These are phyloP conservation scores for Pestalotiopsis sp. DNA, from an alignment of 2,329 filamentous ascomycete species.

Conservation along the genomic window DNA sequence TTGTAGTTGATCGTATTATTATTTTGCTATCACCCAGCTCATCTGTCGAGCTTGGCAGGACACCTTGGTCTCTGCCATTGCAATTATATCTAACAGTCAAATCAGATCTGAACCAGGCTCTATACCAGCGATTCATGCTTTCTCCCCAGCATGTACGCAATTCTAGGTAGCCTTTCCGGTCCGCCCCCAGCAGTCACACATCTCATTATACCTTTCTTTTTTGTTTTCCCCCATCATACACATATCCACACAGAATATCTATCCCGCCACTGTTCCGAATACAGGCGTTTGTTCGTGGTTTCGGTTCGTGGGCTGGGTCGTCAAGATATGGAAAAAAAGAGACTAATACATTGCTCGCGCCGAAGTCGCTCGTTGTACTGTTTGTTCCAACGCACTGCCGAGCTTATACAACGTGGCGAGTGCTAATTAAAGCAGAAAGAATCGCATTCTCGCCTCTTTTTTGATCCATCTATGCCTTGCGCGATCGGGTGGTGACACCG, in stretches of 20 bases:
- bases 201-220: background rate
- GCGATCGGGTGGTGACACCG: constrained; percentile 65
- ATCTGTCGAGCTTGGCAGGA: background rate
- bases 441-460: constrained; percentile 13
- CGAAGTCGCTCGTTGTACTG: background rate
- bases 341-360: constrained; percentile 30
- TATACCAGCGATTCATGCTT: background rate
- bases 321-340: constrained; percentile 25
- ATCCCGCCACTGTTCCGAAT: constrained; percentile 2
- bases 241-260: constrained; percentile 11
- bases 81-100: background rate
- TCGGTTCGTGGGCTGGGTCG: constrained; percentile 20
- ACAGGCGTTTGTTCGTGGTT: constrained; percentile 13
- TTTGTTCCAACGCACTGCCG: too few species aligned
- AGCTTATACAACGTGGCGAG: background rate
- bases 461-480: constrained; percentile 62
- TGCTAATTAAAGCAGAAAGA: background rate
- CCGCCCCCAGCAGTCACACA: background rate
- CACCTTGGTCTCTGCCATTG: background rate
- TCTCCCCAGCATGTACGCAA: background rate
- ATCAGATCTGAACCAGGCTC: background rate
- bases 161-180: background rate
- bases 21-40: background rate
- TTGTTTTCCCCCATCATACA: background rate
- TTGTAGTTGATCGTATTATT: background rate